phyloP scores from a whole-genome alignment of 345 rosid species.

The Conringia planisiliqua region DNA sequence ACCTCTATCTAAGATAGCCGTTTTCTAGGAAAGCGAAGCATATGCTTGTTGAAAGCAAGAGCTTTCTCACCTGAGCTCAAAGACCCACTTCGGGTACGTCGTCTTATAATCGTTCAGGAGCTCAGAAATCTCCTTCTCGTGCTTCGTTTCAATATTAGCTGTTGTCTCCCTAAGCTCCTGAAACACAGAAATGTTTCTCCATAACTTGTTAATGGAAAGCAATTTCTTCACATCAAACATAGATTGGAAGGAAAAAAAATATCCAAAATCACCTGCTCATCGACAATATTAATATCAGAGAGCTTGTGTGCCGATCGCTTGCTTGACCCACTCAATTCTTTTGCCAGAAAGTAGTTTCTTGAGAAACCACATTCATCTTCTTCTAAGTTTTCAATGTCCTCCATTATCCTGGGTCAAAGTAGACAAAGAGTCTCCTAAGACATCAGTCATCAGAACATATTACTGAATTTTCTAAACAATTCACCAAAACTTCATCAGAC shows the following conservation, averaged over 20 bases:
- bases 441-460: neutral
- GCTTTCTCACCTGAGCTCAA: conserved; percentile 56
- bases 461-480: neutral
- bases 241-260: neutral
- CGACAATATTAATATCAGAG: conserved; percentile 67
- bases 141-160: conserved; percentile 55
- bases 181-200: neutral
- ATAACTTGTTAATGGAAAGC: neutral
- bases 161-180: conserved; percentile 73
- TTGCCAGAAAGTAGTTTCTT: conserved; percentile 86
- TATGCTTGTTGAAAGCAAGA: neutral
- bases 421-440: neutral
- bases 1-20: neutral
- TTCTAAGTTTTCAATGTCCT: conserved; percentile 49
- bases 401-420: too few relatives aligned
- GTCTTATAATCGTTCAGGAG: conserved; percentile 58
- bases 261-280: conserved; percentile 63
- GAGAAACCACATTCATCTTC: conserved; percentile 85
- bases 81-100: conserved; percentile 66
- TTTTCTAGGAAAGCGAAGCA: neutral
- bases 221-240: neutral
- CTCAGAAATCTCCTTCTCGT: conserved; percentile 52
- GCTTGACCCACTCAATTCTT: conserved; percentile 56
- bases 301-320: conserved; percentile 63
- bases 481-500: neutral